A percentile compares a stretch with the other conserved stretches of the same genome.
Conservation (phyloP, 2,329 filamentous ascomycete species). For the Iodosphaeria phyllophila region DNA sequence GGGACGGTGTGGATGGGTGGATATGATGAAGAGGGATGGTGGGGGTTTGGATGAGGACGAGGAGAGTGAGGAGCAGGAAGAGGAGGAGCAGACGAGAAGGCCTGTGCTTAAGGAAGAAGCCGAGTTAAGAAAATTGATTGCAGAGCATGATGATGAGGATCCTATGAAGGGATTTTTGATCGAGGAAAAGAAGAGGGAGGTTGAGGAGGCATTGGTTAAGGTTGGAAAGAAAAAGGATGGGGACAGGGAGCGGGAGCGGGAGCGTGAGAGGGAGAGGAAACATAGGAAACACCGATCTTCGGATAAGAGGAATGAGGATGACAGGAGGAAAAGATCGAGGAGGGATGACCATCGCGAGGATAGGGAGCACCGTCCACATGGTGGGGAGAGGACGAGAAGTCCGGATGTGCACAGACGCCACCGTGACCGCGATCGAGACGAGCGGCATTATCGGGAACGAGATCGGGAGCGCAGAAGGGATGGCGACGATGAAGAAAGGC, state of each 20-base stretch:
- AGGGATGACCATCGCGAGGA: conserved; percentile 11
- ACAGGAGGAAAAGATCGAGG: conserved; percentile 25
- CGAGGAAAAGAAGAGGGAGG: conserved; percentile 78
- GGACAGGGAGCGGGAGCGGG: no score
- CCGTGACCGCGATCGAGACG: conserved; percentile 7
- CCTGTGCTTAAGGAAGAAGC: conserved; percentile 63
- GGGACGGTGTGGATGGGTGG: conserved; percentile 37
- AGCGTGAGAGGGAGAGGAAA: conserved; percentile 24
- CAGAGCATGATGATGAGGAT: conserved; percentile 82
- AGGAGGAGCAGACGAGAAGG: conserved; percentile 21
- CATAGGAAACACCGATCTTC: conserved; percentile 19
- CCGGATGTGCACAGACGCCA: conserved; percentile 19
- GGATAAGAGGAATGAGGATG: conserved; percentile 21
- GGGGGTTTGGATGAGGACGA: conserved; percentile 18
- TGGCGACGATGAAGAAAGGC: conserved; percentile 7
- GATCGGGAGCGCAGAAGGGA: conserved; percentile 4
- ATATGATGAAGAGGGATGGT: conserved; percentile 34
- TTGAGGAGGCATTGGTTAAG: conserved; percentile 48
- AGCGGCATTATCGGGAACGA: conserved; percentile 3
- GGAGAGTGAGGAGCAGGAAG: conserved; percentile 22
- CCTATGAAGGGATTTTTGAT: conserved; percentile 91
- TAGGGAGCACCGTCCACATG: conserved; percentile 3
- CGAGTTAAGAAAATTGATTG: conserved; percentile 57
- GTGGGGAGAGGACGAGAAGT: conserved; percentile 11
- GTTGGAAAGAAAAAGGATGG: conserved; percentile 31